Percentiles rank a stretch among this genome's conserved stretches.
Conservation (phyloP, 2,329 filamentous ascomycete genomes). For the Arthrobotrys conoides region DNA sequence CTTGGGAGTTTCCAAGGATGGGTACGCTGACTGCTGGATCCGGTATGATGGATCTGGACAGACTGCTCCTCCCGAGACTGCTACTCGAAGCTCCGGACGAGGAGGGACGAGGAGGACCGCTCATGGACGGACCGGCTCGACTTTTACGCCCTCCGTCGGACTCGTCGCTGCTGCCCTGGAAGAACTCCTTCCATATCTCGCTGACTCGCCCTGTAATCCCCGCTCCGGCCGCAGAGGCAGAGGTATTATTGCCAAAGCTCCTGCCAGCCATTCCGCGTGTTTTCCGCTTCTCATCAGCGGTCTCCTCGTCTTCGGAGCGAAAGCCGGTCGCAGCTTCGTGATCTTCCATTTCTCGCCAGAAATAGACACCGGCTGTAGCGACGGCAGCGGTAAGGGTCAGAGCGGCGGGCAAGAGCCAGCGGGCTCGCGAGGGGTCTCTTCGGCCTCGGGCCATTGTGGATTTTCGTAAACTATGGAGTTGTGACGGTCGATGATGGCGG, state of each 20-base stretch:
- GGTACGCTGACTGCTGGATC: slow-evolving; percentile 15
- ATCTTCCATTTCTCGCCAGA: slow-evolving; percentile 60
- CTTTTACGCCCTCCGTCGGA: slow-evolving; percentile 39
- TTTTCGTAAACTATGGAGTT: background rate
- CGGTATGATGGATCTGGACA: slow-evolving; percentile 16
- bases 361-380: slow-evolving; percentile 60
- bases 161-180: slow-evolving; percentile 54
- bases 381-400: slow-evolving; percentile 58
- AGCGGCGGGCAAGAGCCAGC: slow-evolving; percentile 58
- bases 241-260: slow-evolving; percentile 40
- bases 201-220: slow-evolving; percentile 43
- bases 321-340: slow-evolving; percentile 57
- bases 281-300: slow-evolving; percentile 53
- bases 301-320: slow-evolving; percentile 60
- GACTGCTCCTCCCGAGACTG: slow-evolving; percentile 23
- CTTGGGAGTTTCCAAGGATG: slow-evolving; percentile 55
- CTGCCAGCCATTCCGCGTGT: slow-evolving; percentile 48
- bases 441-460: slow-evolving; percentile 55
- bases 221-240: slow-evolving; percentile 28
- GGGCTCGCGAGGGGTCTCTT: slow-evolving; percentile 56
- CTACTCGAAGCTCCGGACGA: slow-evolving; percentile 48
- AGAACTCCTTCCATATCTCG: slow-evolving; percentile 60
- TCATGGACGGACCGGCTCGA: slow-evolving; percentile 50
- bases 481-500: background rate
- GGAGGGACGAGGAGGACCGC: slow-evolving; percentile 42